Base-by-base conservation (phyloP, 2,329 filamentous ascomycete species). In the Fusarium transvaalense region DNA sequence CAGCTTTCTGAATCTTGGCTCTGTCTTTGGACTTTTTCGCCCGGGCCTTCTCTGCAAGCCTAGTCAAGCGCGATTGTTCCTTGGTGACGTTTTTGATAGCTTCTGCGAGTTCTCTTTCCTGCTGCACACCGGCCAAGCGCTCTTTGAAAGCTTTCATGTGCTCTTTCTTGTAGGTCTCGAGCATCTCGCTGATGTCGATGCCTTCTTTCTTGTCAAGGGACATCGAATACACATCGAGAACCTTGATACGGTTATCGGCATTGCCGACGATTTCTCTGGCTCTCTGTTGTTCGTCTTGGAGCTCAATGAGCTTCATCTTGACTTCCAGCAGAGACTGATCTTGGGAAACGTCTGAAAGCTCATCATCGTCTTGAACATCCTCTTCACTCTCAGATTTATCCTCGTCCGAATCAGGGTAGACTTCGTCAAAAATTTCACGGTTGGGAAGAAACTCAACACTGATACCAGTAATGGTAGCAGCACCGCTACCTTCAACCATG, bases 381-480 rank as follows among this genome's bases (percentile, higher is more conserved):
- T 50, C 42, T 10, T 77, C 73, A 8, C 42, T 53, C 17, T 78
- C 75, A 3, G 74, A 69, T 2, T 78, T 75, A 14, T 81, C 80
- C 2, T 76, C 73, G 25, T 84, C 80, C 1, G 78, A 79, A 13
- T 84, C 82, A 1, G 85, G 83, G 64, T 87, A 87, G 17, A 86
- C 73, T 29, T 89, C 85, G 46, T 86, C 76, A 56, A 87, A 88
- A 27, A 81, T 78, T 29, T 88, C 84, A 17, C 78, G 80, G 65
- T 89, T 88, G 3, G 83, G 83, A 12, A 89, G 78, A 9, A 86
- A 78, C 62, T 89, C 84, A 39, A 90, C 83, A 12, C 85, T 83
- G 64, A 91, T 89, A 71, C 92, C 88, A 13, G 75, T 87, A 71
- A 90, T 87, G 37, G 84, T 84, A 12, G 86, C 86, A 3, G 81